These are phyloP conservation scores for Glycine tomentella DNA, from an alignment of 306 rosid genomes.

Conservation along the genomic window DNA sequence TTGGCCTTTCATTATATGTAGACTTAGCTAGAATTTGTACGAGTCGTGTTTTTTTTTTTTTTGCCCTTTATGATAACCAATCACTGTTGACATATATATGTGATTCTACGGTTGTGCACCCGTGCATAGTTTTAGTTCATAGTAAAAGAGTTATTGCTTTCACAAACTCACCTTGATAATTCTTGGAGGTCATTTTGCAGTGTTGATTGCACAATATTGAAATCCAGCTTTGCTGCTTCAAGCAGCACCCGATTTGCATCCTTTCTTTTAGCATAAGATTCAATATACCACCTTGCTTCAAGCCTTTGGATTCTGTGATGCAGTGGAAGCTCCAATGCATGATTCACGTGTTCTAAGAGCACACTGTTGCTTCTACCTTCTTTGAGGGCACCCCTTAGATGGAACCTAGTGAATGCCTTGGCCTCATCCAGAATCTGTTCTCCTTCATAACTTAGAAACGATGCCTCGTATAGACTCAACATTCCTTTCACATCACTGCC, in stretches of 20 bases:
- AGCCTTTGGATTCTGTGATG: constrained; percentile 56
- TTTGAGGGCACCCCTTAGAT: constrained; percentile 38
- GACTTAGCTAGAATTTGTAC: too few species aligned
- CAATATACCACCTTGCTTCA: constrained; percentile 64
- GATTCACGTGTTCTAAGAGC: constrained; percentile 46
- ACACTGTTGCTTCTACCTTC: neutral
- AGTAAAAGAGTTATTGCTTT: too few species aligned
- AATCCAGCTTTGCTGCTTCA: constrained; percentile 62
- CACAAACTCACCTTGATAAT: constrained; percentile 49
- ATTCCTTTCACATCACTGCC: constrained; percentile 55
- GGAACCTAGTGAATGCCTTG: constrained; percentile 42
- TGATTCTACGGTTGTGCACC: too few species aligned
- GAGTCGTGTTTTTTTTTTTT: too few species aligned
- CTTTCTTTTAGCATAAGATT: constrained; percentile 49
- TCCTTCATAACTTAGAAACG: constrained; percentile 56
- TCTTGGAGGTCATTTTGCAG: constrained; percentile 56
- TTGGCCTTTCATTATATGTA: neutral
- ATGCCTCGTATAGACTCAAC: constrained; percentile 66
- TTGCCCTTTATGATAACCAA: too few species aligned
- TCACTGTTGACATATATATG: too few species aligned
- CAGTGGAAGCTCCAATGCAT: constrained; percentile 59
- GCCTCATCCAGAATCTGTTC: constrained; percentile 65
- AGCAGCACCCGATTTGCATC: constrained; percentile 46
- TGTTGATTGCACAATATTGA: constrained; percentile 59
- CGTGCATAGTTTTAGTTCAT: too few species aligned